Conservation (phyloP, 1,139 yeast species). For the Debaryomycetaceae sp. region DNA sequence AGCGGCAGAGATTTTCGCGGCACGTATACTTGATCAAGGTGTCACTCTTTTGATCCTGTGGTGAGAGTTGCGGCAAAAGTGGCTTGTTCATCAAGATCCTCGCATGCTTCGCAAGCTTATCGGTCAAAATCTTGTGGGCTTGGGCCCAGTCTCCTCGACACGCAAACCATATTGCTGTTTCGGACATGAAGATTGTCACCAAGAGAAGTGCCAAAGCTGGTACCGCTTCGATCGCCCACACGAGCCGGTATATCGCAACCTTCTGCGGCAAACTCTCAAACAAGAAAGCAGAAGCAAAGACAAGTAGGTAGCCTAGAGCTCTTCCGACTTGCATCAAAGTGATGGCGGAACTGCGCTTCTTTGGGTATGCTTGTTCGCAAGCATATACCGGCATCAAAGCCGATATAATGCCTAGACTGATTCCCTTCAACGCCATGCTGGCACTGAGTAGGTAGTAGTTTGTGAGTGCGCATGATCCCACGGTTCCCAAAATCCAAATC, state of each 20-base stretch:
- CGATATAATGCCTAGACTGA: slow-evolving; percentile 20
- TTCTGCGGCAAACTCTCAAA: slow-evolving; percentile 8
- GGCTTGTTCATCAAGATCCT: no score
- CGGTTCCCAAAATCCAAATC: slow-evolving; percentile 20
- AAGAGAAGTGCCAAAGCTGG: slow-evolving; percentile 20
- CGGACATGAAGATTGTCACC: slow-evolving; percentile 35
- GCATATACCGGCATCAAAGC: slow-evolving; percentile 23
- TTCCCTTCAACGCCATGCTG: slow-evolving; percentile 21
- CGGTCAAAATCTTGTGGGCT: slow-evolving; percentile 13
- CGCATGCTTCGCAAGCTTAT: no score
- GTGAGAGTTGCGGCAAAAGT: no score
- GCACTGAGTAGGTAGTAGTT: slow-evolving; percentile 15
- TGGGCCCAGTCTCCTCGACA: slow-evolving; percentile 18
- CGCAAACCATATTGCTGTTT: slow-evolving; percentile 28
- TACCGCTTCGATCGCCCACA: slow-evolving; percentile 16
- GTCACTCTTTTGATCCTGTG: no score
- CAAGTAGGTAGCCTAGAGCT: slow-evolving; percentile 13
- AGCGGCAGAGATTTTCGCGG: no score
- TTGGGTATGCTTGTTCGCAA: slow-evolving; percentile 17
- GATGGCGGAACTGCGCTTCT: slow-evolving; percentile 13
- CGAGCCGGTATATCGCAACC: slow-evolving; percentile 11
- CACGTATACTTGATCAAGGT: no score
- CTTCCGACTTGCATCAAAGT: slow-evolving; percentile 13
- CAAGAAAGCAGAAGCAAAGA: slow-evolving; percentile 12
- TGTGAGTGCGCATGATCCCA: slow-evolving; percentile 15